These are phyloP conservation scores for Fimicolochytrium jonesii DNA, from an alignment of 192 early-diverging fungal genomes.

Conservation along the genomic window DNA sequence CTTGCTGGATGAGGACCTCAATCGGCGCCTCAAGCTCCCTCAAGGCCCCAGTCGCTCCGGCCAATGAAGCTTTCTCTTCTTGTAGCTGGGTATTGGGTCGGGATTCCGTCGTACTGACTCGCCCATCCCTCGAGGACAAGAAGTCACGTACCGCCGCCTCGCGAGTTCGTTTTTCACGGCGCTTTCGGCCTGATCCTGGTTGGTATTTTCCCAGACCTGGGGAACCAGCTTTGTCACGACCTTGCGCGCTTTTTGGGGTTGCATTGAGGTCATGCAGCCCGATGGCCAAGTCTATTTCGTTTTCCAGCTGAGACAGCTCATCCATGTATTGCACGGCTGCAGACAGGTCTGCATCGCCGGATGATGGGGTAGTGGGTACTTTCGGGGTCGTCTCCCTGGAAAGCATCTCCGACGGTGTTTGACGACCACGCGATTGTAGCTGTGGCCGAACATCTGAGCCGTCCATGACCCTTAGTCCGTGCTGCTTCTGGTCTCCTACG, in stretches of 20 bases:
- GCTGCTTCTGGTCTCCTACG: slow-evolving; percentile 14
- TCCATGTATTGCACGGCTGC: slow-evolving; percentile 39
- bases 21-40: slow-evolving; percentile 11
- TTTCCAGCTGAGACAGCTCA: slow-evolving; percentile 41
- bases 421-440: slow-evolving; percentile 10
- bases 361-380: no score
- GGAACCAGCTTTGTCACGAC: no score
- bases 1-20: slow-evolving; percentile 33
- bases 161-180: background rate
- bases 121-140: background rate
- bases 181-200: slow-evolving; percentile 11
- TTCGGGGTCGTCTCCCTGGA: background rate
- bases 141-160: slow-evolving; percentile 11
- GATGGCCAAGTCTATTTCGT: slow-evolving; percentile 42
- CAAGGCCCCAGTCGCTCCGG: background rate
- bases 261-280: slow-evolving; percentile 19
- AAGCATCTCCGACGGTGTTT: background rate
- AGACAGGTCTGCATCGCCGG: slow-evolving; percentile 11
- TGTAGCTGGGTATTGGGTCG: background rate
- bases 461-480: slow-evolving; percentile 35
- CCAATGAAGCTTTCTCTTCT: no score
- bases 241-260: background rate
- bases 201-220: slow-evolving; percentile 17
- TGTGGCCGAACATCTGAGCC: slow-evolving; percentile 44
- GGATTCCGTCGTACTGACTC: background rate